Percentiles rank a stretch among this genome's conserved stretches.
Conservation (phyloP, 2,329 filamentous ascomycete genomes). For the Clarireedia hainanense region DNA sequence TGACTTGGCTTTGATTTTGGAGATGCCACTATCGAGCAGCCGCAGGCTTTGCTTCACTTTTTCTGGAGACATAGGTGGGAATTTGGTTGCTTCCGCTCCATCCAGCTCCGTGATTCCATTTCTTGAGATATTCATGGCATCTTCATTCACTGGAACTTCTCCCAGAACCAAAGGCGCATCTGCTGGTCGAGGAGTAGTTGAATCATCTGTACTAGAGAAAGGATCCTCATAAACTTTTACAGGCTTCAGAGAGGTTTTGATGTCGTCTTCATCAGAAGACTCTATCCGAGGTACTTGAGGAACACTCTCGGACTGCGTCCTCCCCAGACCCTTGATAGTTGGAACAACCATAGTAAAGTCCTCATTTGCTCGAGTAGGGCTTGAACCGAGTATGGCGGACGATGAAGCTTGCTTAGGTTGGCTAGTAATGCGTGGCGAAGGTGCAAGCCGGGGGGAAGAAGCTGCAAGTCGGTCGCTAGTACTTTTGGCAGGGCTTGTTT, state of each 20-base stretch:
- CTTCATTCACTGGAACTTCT: slow-evolving; percentile 53
- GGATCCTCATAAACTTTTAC: slow-evolving; percentile 55
- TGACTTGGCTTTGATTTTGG: slow-evolving; percentile 60
- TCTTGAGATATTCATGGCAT: slow-evolving; percentile 21
- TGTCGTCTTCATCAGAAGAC: slow-evolving; percentile 32
- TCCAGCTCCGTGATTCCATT: slow-evolving; percentile 13
- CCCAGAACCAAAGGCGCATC: slow-evolving; percentile 46
- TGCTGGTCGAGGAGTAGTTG: slow-evolving; percentile 38
- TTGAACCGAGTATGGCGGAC: slow-evolving; percentile 19
- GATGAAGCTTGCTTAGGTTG: slow-evolving; percentile 15
- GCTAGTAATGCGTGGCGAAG: slow-evolving; percentile 17
- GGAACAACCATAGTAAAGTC: slow-evolving; percentile 47
- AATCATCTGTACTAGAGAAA: slow-evolving; percentile 39
- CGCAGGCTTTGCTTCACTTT: slow-evolving; percentile 50
- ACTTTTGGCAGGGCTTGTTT: slow-evolving; percentile 37
- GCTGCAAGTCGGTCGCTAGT: slow-evolving; percentile 18
- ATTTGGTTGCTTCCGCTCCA: slow-evolving; percentile 15
- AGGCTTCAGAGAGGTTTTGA: slow-evolving; percentile 21
- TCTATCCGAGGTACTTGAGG: slow-evolving; percentile 31
- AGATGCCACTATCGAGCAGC: slow-evolving; percentile 65
- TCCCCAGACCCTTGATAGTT: slow-evolving; percentile 34
- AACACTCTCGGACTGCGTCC: slow-evolving; percentile 19
- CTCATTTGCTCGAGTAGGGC: slow-evolving; percentile 42
- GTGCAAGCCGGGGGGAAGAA: slow-evolving; percentile 7
- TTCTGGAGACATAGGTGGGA: slow-evolving; percentile 36